phyloP scores from a whole-genome alignment of 306 rosid species.

The Glycine tomentella region DNA sequence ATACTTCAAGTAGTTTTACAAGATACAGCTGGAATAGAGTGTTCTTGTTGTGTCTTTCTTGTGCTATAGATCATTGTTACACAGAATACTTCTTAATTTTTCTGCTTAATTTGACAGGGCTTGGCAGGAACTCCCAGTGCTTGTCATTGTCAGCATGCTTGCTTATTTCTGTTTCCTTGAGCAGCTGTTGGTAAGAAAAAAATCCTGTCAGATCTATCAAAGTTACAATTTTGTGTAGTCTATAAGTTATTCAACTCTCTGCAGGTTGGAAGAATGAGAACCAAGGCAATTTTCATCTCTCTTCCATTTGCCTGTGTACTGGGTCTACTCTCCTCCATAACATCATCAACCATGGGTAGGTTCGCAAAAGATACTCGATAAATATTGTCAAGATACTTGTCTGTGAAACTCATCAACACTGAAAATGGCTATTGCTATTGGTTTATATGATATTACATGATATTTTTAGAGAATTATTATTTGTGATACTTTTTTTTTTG shows the following conservation, averaged over 20 bases:
- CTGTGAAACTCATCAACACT: background rate
- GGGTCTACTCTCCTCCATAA: constrained; percentile 90
- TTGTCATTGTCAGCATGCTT: constrained; percentile 93
- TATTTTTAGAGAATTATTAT: constrained; percentile 19
- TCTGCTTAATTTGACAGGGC: constrained; percentile 60
- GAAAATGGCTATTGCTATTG: constrained; percentile 10
- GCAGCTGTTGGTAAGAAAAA: constrained; percentile 81
- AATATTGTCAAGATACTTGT: constrained; percentile 38
- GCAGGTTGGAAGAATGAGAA: constrained; percentile 83
- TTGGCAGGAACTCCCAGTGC: constrained; percentile 99
- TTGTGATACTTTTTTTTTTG: constrained; percentile 2
- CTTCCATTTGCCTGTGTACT: constrained; percentile 96
- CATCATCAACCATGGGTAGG: constrained; percentile 97
- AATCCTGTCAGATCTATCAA: constrained; percentile 32
- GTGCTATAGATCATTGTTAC: constrained; percentile 22
- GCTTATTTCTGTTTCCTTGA: constrained; percentile 97
- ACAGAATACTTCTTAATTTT: constrained; percentile 21
- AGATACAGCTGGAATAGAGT: background rate
- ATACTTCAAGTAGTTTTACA: constrained; percentile 22
- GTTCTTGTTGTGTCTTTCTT: background rate
- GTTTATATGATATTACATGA: constrained; percentile 1
- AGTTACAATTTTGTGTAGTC: constrained; percentile 33
- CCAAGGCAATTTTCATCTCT: constrained; percentile 80
- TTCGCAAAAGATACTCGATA: constrained; percentile 26
- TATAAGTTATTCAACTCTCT: constrained; percentile 45